These are phyloP conservation scores for Xylaria cubensis DNA, from an alignment of 495 filamentous ascomycete species.

Conservation along the genomic window DNA sequence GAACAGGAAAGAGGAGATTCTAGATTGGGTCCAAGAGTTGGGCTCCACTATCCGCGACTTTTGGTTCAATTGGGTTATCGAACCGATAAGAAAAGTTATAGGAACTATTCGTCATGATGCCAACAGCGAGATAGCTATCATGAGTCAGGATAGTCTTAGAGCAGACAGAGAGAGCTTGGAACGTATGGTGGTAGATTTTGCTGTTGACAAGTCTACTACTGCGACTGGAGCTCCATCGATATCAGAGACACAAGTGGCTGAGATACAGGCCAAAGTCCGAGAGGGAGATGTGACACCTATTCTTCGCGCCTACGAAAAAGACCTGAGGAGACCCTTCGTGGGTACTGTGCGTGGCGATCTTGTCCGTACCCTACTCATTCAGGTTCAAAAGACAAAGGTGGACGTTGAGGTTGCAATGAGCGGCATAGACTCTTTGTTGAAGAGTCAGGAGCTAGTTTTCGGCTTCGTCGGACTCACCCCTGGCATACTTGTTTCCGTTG, in stretches of 20 bases:
- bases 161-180: conserved; percentile 91
- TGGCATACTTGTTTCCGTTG: conserved; percentile 81
- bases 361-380: conserved; percentile 89
- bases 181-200: conserved; percentile 97
- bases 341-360: conserved; percentile 85
- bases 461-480: conserved; percentile 94
- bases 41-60: conserved; percentile 84
- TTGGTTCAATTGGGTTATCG: conserved; percentile 93
- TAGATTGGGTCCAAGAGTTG: conserved; percentile 76
- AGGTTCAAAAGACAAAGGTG: conserved; percentile 98
- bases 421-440: conserved; percentile 89
- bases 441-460: conserved; percentile 96
- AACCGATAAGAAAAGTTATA: conserved; percentile 80
- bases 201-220: conserved; percentile 72
- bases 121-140: conserved; percentile 89
- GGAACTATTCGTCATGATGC: conserved; percentile 91
- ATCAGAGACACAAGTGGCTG: conserved; percentile 66
- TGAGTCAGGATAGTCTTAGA: conserved; percentile 88
- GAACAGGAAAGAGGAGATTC: conserved; percentile 72
- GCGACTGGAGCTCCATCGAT: conserved; percentile 50
- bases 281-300: conserved; percentile 95
- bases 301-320: conserved; percentile 86
- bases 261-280: conserved; percentile 76
- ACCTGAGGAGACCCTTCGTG: conserved; percentile 77
- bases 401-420: conserved; percentile 95